Percentiles rank a stretch among this genome's conserved stretches.
These are phyloP conservation scores for Mortierella sp. DNA, from an alignment of 371 early-diverging fungal species.

Conservation along the genomic window DNA sequence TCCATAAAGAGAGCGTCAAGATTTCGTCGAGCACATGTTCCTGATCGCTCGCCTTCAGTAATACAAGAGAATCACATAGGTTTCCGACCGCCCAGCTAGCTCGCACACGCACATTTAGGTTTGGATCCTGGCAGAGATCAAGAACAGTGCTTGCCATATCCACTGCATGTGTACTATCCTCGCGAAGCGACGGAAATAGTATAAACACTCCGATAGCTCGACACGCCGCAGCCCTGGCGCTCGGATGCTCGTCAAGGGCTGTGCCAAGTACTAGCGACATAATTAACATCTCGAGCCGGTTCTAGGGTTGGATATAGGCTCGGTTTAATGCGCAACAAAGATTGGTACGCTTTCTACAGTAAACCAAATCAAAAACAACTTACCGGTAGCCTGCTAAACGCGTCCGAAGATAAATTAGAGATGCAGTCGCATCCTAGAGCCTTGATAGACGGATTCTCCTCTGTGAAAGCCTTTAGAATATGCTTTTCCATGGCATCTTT, in stretches of 20 bases:
- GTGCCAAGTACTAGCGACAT: slow-evolving; percentile 67
- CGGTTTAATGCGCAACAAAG: background rate
- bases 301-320: slow-evolving; percentile 36
- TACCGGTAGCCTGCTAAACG: slow-evolving; percentile 65
- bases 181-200: slow-evolving; percentile 67
- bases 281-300: slow-evolving; percentile 60
- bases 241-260: slow-evolving; percentile 65
- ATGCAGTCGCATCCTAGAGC: slow-evolving; percentile 74
- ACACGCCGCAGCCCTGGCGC: slow-evolving; percentile 78
- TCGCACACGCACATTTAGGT: slow-evolving; percentile 71
- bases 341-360: background rate
- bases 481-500: slow-evolving; percentile 59
- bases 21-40: slow-evolving; percentile 41
- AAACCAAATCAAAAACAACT: background rate
- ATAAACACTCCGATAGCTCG: slow-evolving; percentile 77
- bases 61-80: slow-evolving; percentile 74
- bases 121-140: slow-evolving; percentile 58
- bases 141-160: slow-evolving; percentile 46
- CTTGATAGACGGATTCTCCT: slow-evolving; percentile 63
- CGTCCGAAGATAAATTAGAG: slow-evolving; percentile 62
- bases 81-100: slow-evolving; percentile 87
- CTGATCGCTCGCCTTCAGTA: slow-evolving; percentile 59
- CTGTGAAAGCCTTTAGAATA: slow-evolving; percentile 61
- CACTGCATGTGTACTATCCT: slow-evolving; percentile 47
- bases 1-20: slow-evolving; percentile 60